phyloP scores from a whole-genome alignment of 495 filamentous ascomycete species.

The Tuber calosporum region DNA sequence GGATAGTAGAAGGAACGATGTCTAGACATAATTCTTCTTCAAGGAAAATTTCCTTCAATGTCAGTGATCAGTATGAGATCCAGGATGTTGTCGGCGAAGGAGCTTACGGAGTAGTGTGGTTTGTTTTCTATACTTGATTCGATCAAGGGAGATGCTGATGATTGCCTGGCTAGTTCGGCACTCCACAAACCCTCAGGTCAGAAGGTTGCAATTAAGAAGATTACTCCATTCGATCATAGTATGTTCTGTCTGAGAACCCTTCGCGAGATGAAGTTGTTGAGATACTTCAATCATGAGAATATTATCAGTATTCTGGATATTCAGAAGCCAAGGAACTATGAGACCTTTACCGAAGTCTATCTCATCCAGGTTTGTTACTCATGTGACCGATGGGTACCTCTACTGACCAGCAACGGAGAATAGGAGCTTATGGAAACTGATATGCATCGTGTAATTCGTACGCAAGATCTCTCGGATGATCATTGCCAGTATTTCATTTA shows the following conservation, averaged over 20 bases:
- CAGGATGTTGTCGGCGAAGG: conserved; percentile 99
- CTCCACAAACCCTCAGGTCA: conserved; percentile 97
- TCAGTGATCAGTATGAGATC: conserved; percentile 98
- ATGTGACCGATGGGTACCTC: neutral
- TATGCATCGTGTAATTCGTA: conserved; percentile 99
- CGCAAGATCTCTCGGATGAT: conserved; percentile 95
- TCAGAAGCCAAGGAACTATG: conserved; percentile 92
- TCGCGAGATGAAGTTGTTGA: conserved; percentile 97
- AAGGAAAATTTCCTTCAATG: conserved; percentile 99
- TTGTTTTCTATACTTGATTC: conserved; percentile 43
- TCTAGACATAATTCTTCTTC: conserved; percentile 48
- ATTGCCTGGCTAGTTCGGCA: conserved; percentile 61
- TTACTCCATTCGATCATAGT: conserved; percentile 96
- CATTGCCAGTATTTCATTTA: conserved; percentile 99
- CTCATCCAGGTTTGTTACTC: conserved; percentile 73
- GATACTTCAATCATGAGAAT: conserved; percentile 99
- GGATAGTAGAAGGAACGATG: conserved; percentile 21
- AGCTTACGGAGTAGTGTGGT: conserved; percentile 99
- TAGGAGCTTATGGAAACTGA: conserved; percentile 99
- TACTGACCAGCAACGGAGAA: conserved; percentile 12
- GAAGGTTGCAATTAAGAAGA: conserved; percentile 99
- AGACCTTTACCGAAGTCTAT: conserved; percentile 96
- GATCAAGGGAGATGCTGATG: conserved; percentile 15
- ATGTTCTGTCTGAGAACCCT: conserved; percentile 98
- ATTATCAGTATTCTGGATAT: conserved; percentile 99